Conservation (phyloP, 495 filamentous ascomycete genomes). For the Venustampulla echinocandica region DNA sequence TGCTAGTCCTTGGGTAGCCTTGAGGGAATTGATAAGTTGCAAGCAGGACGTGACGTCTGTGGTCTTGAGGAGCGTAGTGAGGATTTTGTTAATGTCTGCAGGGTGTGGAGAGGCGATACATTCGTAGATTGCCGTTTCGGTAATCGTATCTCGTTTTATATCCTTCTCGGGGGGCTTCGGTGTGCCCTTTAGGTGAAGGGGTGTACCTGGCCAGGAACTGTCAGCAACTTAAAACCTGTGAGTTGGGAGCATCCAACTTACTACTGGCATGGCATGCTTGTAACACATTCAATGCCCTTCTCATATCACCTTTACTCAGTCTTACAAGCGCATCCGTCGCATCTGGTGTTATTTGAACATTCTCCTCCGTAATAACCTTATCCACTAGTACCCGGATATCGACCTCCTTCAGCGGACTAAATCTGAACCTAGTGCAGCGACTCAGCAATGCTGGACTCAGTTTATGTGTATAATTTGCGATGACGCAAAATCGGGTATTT, state of each 20-base stretch:
- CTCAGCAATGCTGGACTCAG: conserved; percentile 90
- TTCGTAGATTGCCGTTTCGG: conserved; percentile 86
- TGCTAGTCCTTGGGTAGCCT: conserved; percentile 78
- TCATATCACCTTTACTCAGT: conserved; percentile 93
- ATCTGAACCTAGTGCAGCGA: conserved; percentile 89
- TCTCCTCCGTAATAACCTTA: conserved; percentile 80
- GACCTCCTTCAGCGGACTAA: conserved; percentile 80
- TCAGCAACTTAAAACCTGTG: conserved; percentile 2
- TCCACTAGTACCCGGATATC: conserved; percentile 82
- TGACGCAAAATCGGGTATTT: conserved; percentile 96
- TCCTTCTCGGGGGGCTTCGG: conserved; percentile 49
- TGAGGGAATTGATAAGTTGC: conserved; percentile 76
- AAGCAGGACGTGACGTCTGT: conserved; percentile 82
- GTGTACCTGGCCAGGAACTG: conserved; percentile 44
- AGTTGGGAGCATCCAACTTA: conserved; percentile 32
- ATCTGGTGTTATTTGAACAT: conserved; percentile 70
- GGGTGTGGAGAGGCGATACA: conserved; percentile 96
- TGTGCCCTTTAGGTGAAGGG: conserved; percentile 55
- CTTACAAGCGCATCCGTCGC: conserved; percentile 73
- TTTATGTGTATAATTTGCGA: conserved; percentile 99
- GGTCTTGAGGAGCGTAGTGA: conserved; percentile 70
- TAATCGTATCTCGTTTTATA: conserved; percentile 73
- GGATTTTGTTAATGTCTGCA: conserved; percentile 75
- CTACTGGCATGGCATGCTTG: conserved; percentile 95
- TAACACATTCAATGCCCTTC: conserved; percentile 86